Base-by-base conservation (phyloP, 2,329 filamentous ascomycete species). In the Dactylellina parvicollis region DNA sequence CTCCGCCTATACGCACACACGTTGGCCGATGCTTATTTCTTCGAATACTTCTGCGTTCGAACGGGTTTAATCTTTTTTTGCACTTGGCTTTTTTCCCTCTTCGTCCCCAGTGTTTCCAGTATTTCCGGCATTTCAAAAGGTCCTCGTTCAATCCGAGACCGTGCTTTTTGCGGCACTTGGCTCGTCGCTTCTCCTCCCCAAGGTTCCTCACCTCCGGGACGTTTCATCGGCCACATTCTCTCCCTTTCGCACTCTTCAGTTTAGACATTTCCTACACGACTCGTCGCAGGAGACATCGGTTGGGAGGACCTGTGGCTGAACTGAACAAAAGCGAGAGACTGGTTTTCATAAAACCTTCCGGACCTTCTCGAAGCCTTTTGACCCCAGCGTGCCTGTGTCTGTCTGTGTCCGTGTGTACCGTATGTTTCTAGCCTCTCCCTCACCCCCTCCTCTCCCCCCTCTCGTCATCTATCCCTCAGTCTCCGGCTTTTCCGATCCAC, bases 11-110 rank as follows among this genome's bases (percentile, higher is more conserved):
- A 56, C 46, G 22, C 40, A 49, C 50, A 66, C 42, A 54, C 22
- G 52, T 71, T 71, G 66, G 57, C 66, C 34, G 50, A 71, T 71
- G 62, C 66, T 46, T 71, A 57, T 50, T 71, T 60, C 38, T 60
- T 56, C 56, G 65, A 40, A 55, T 62, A 56, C 65, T 32, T 49
- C 56, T 61, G 49, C 54, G 47, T 61, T 56, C 56, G 40, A 56
- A 46, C 38, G 50, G 55, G 62, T 57, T 62, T 34, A 62, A 55
- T 61, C n/a, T n/a, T n/a, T n/a, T n/a, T 61, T 49, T 56, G 56
- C 57, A 71, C 66, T 56, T 56, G 50, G 24, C 32, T 57, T 30
- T 30, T 44, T 49, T 24, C 24, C 24, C n/a, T n/a, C n/a, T 56
- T 40, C 44, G 18, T 38, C 64, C 65, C 49, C 38, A 54, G 36